Evolutionary conservation across 306 rosid species (phyloP), one percentile per base, ranked within the genome.

Genomic region (Betula pendula): DNA sequence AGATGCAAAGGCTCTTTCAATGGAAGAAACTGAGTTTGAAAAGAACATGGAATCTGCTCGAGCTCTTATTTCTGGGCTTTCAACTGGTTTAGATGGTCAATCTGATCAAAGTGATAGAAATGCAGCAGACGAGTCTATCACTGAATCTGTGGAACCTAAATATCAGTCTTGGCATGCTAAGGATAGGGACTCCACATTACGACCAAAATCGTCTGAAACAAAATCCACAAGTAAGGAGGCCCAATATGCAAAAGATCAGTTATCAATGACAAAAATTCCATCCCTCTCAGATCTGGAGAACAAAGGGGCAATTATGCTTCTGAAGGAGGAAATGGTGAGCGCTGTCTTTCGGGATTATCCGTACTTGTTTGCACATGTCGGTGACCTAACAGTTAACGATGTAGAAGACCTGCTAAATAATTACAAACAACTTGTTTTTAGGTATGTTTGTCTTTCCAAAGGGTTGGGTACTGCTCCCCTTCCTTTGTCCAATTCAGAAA

Each of bases 251-350:
- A 80, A 73, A 55, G 89, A 87, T 62, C 80, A 83, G 75, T 85
- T 47, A 71, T 74, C 75, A 38, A 82, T 89, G 27, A 33, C 82
- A 44, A 85, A 91, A 80, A 84, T 82, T 83, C 93, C 92, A 58
- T 91, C 98, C 74, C 96, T 93, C 83, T 86, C 94, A 1, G 97
- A 92, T 85, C 84, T 96, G 90, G 99, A 96, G 85, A 86, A 85
- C 73, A 92, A 88, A 88, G 98, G 97, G 25, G 98, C 96, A 59
- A 73, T 71, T 55, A 74, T 88, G 81, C 89, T 96, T 59, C 80
- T 89, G 58, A 92, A 89, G 80, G 96, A 96, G 81, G 88, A 92
- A 33, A 84, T 76, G 81, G 85, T 42, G 72, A 86, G 82, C 81
- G 96, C 91, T 80, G 89, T 84, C 69, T 96, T 96, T 78, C 74